Evolutionary conservation across 1,284 basidiomycete species (phyloP), one percentile per base, ranked within the genome.

Genomic region (Cutaneotrichosporon dermatis): DNA sequence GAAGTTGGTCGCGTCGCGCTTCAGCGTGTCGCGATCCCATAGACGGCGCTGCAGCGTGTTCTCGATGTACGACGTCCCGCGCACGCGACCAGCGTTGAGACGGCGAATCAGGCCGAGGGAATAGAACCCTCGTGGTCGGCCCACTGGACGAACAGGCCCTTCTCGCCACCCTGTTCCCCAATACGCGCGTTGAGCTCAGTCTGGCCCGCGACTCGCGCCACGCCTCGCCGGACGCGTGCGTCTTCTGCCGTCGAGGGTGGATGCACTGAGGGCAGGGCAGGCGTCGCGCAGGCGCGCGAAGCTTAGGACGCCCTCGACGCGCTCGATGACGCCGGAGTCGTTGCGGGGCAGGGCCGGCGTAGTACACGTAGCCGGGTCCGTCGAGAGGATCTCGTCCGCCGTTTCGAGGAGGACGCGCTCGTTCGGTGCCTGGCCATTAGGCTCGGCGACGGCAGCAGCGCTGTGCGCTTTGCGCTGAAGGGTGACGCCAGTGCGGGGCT

Each of bases 161-260:
- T 10, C n/a, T 51, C 46, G 7, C 58, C 58, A 6, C 36, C 45
- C 7, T 39, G 46, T 8, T 55, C 55, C 13, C 46, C 42, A 57
- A 80, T 80, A 58, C 81, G 45, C 11, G 82, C 1, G 82, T 77
- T 59, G 80, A 80, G 54, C 83, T 72, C 81, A 61, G 0, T 83
- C 11, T 35, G 35, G 13, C 8, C n/a, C 15, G 36, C 42, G n/a
- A 62, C 58, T 51, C 42, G 36, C 60, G 58, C 12, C 35, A 51
- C 11, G 63, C 63, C 50, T 65, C 63, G 39, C 60, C 60, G 2
- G 60, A 81, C 4, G 78, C 89, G 71, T 88, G 86, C 1, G 92
- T 80, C 64, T 89, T 90, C 76, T 93, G 90, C 9, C 78, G 87
- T 90, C n/a, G 83, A 82, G 86, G 84, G 69, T 93, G 87, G 5